Evolutionary conservation across 495 filamentous ascomycete species (phyloP), one percentile per base, ranked within the genome.

Genomic region (Hypoxylon fuscum): DNA sequence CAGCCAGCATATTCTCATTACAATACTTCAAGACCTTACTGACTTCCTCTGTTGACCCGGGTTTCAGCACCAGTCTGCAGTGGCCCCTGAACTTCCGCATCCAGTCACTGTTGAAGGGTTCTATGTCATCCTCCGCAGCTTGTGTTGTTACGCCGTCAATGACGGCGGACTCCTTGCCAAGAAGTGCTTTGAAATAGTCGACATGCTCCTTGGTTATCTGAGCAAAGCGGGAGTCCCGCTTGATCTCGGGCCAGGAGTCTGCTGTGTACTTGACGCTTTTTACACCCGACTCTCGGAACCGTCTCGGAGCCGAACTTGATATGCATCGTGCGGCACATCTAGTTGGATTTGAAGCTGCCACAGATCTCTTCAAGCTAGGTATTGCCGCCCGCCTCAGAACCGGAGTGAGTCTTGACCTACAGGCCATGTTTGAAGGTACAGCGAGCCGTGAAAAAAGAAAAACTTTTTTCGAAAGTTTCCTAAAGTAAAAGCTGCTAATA

Each of bases 11-110:
- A 60, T 92, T 87, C 54, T 93, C 86, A 75, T 97, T 97, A 79
- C 95, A 98, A 83, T 97, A 96, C 73, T 87, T 87, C 63, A 98
- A 72, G 35, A 97, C 87, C 75, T 90, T 80, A 82, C 90, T 93
- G 69, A 97, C 87, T 75, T 98, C 89, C 57, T 91, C 85, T 2
- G 91, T 92, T 9, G 83, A 85, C 29, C 80, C 79, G 7, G 95
- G 95, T 76, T 94, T 96, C 42, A 98, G 78, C 7, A 97, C 92
- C 7, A 98, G 79, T 53, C 86, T 84, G 48, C 90, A 87, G 71
- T 96, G 93, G 32, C 95, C 95, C 32, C 92, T 88, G 79, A 97
- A 98, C 75, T 98, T 98, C 73, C 90, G 87, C 96, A 98, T 98
- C 95, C 95, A 98, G 78, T 98, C 95, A 64, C 84, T 86, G 78